A percentile compares a stretch with the other conserved stretches of the same genome.
phyloP scores from a whole-genome alignment of 2,329 filamentous ascomycete genomes.

The Cadophora malorum region DNA sequence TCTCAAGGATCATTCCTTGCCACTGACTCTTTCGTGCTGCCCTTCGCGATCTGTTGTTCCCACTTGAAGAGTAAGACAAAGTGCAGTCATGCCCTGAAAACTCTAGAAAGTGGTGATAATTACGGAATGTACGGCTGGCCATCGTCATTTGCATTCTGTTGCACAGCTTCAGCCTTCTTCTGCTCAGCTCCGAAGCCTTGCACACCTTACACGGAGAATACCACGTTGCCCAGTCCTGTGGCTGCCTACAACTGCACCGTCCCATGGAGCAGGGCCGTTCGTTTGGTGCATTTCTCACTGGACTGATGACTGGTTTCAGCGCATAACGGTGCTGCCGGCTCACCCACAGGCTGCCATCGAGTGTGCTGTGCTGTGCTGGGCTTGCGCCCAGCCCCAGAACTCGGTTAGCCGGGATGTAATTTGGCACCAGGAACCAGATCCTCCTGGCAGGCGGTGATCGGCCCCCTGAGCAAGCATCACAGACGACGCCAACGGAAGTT shows the following conservation, averaged over 20 bases:
- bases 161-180: conserved; percentile 14
- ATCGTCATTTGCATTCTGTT: background rate
- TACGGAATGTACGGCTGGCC: background rate
- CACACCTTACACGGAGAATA: conserved; percentile 11
- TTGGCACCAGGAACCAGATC: conserved; percentile 7
- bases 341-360: conserved; percentile 8
- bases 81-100: background rate
- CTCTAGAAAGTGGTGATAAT: background rate
- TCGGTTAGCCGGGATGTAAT: background rate
- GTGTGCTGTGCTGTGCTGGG: background rate
- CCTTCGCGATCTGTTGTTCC: background rate
- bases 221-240: background rate
- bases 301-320: conserved; percentile 7
- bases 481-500: background rate
- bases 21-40: background rate
- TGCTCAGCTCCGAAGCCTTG: conserved; percentile 17
- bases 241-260: conserved; percentile 8
- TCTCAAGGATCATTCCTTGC: conserved; percentile 2
- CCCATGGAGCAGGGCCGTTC: background rate
- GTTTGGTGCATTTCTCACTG: background rate
- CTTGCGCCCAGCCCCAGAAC: background rate
- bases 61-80: background rate
- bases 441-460: conserved; percentile 8
- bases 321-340: conserved; percentile 14
- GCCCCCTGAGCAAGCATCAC: conserved; percentile 10